Conservation (phyloP, 1,139 yeast species). For the Spathaspora sp. region DNA sequence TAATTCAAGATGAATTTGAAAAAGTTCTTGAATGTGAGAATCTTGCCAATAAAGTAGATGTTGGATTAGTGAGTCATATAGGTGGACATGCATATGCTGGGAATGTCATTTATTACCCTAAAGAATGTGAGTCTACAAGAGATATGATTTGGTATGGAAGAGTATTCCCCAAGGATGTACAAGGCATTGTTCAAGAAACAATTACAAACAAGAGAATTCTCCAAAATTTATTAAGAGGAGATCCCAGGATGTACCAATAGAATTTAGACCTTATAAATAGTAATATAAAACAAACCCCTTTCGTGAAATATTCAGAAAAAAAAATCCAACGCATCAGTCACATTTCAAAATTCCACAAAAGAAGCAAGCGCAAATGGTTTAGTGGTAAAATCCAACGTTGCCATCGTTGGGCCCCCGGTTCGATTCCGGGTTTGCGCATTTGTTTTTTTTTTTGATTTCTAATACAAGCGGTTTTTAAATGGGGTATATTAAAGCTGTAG, state of each 20-base stretch:
- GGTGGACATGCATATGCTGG: constrained; percentile 86
- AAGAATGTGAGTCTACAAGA: constrained; percentile 26
- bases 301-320: too few relatives aligned
- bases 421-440: constrained; percentile 8
- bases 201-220: constrained; percentile 48
- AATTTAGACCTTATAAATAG: background rate
- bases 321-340: background rate
- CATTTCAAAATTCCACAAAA: background rate
- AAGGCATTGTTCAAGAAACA: constrained; percentile 61
- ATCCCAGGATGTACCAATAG: constrained; percentile 4
- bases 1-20: constrained; percentile 50
- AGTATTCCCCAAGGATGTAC: constrained; percentile 62
- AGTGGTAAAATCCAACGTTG: constrained; percentile 9
- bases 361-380: constrained; percentile 5
- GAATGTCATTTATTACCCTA: constrained; percentile 56
- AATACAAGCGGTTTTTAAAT: background rate
- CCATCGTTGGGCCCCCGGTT: constrained; percentile 9
- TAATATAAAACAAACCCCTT: too few relatives aligned
- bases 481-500: background rate
- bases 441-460: background rate
- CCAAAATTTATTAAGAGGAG: constrained; percentile 54
- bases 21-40: constrained; percentile 34
- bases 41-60: constrained; percentile 26
- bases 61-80: constrained; percentile 64
- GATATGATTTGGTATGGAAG: constrained; percentile 70